Base-by-base conservation (phyloP, 2,329 filamentous ascomycete genomes). In the Periglandula ipomoeae region DNA sequence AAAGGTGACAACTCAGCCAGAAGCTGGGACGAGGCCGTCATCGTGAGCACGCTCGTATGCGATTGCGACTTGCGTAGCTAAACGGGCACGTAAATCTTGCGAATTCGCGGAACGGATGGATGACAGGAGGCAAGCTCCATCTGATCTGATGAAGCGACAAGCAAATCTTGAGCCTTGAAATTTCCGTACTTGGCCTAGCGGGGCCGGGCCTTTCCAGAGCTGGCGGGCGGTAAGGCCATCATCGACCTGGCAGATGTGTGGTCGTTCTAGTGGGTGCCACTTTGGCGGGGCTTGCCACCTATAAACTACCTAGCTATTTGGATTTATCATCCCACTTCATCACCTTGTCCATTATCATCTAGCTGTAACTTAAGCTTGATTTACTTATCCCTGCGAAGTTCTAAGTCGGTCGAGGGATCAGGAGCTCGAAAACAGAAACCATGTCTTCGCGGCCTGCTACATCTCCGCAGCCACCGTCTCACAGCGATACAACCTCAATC, bases 1-100 rank as follows among this genome's bases (percentile, higher is more conserved):
- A 94, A 74, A 55, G 75, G 74, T 26, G 77, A 77, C 10, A 84
- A 64, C 20, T 72, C 65, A 30, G 74, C 77, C 48, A 71, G 68
- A 32, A 79, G 78, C 53, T 74, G 72, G 47, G 59, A 61, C 41
- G 67, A 65, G 38, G 65, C 63, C 2, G 70, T 65, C 75, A 79
- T 80, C 44, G 51, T 56, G 55, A 44, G 23, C 8, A 39, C 11
- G 46, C n/a, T n/a, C n/a, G n/a, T n/a, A n/a, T n/a, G n/a, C n/a
- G n/a, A n/a, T n/a, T n/a, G n/a, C n/a, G n/a, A n/a, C n/a, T n/a
- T n/a, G n/a, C n/a, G n/a, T n/a, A n/a, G n/a, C n/a, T n/a, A n/a
- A n/a, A n/a, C n/a, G n/a, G n/a, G n/a, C n/a, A n/a, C n/a, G n/a
- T n/a, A n/a, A n/a, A n/a, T n/a, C n/a, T 41, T 53, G 11, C 45